These are phyloP conservation scores for Mortierella polycephala DNA, from an alignment of 371 early-diverging fungal species.

Conservation along the genomic window DNA sequence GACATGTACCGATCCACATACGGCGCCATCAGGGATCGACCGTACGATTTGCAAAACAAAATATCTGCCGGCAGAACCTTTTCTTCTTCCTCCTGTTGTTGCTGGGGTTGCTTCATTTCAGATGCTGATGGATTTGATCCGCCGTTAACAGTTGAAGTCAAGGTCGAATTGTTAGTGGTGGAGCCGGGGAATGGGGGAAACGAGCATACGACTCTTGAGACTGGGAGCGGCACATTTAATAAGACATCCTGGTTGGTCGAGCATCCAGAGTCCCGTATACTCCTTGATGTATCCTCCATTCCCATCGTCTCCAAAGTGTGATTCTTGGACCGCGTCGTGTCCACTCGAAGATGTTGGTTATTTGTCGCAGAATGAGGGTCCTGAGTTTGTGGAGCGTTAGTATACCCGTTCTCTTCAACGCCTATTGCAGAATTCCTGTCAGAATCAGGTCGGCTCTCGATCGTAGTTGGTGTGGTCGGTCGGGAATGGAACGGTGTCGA, in stretches of 20 bases:
- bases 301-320: constrained; percentile 29
- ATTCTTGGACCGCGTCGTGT: constrained; percentile 24
- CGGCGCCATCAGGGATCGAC: constrained; percentile 71
- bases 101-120: not conserved
- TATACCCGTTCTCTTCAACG: constrained; percentile 20
- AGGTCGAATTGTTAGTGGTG: not conserved
- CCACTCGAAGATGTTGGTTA: constrained; percentile 30
- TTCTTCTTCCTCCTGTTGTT: constrained; percentile 9
- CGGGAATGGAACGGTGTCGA: constrained; percentile 42
- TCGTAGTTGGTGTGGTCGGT: constrained; percentile 47
- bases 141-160: constrained; percentile 4
- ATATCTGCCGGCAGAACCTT: constrained; percentile 57
- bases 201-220: constrained; percentile 29
- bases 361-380: not conserved
- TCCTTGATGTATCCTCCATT: constrained; percentile 12
- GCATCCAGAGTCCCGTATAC: constrained; percentile 28
- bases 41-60: constrained; percentile 71
- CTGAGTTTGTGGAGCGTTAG: not conserved
- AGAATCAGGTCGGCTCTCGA: constrained; percentile 48
- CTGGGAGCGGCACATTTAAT: constrained; percentile 32
- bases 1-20: constrained; percentile 68
- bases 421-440: constrained; percentile 27
- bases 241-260: constrained; percentile 28
- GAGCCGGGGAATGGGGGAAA: constrained; percentile 38
- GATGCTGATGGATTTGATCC: not conserved